Base-by-base conservation (phyloP, 179 eudicot genomes). In the Spinacia oleracea region DNA sequence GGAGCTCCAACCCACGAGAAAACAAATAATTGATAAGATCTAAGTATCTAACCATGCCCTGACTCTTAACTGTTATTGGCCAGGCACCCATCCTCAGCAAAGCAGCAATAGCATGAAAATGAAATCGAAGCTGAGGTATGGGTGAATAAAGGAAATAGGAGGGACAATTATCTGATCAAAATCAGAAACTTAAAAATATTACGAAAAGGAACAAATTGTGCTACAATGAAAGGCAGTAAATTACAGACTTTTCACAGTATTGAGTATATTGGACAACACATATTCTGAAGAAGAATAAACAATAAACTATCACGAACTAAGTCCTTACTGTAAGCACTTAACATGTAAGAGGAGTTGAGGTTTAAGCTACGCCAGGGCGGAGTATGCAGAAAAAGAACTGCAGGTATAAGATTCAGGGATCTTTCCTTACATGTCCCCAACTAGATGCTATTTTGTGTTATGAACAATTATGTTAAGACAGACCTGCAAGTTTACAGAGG, bases 1-100 rank as follows among this genome's bases (percentile, higher is more conserved):
- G 78, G 51, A 66, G n/a, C 74, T 56, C 48, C 48, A 58, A 43
- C 34, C 29, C 8, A 51, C 34, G 51, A 76, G 9, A 15, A 68
- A 43, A 50, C 69, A 70, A 38, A 11, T 21, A 67, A 66, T 55
- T 58, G 56, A 59, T 31, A 58, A 32, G 9, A 67, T n/a, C 16
- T n/a, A n/a, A n/a, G n/a, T n/a, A n/a, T n/a, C n/a, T 25, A 16
- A 42, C 34, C 46, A 59, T 10, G 18, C 68, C 48, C 56, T 38
- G 25, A 25, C 53, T 56, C 69, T n/a, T 29, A 14, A 63, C 14
- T 18, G 32, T 60, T 62, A 38, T 38, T 51, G 50, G 45, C 42
- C 35, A 51, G 79, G 50, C 15, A 56, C 45, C 29, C 43, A 34
- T 55, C 48, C 48, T 55, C 25, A 56, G 20, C 21, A 73, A 21